Percentiles rank a stretch among this genome's conserved stretches.
Evolutionary conservation across 1,139 yeast species (phyloP).

Genomic region (Diutina mesorugosa): DNA sequence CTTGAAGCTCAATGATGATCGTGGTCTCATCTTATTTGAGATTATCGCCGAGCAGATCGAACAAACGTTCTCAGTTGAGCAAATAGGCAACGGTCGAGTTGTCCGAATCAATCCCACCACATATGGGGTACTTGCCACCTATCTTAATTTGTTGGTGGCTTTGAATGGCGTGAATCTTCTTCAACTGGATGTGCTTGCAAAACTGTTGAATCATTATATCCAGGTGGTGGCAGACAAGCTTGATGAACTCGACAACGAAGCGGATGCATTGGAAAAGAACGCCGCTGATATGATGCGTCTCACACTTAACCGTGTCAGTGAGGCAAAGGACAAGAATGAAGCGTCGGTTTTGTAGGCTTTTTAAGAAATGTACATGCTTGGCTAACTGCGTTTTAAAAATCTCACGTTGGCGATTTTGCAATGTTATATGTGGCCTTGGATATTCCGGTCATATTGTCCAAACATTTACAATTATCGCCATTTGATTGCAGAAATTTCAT

Average conservation of each 20-base stretch:
- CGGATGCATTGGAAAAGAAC: background rate
- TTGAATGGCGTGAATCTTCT: background rate
- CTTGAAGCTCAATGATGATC: slow-evolving; percentile 22
- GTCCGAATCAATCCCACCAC: slow-evolving; percentile 11
- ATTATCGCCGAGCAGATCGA: slow-evolving; percentile 22
- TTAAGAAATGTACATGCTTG: too few relatives aligned
- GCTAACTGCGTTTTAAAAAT: too few relatives aligned
- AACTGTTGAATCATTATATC: background rate
- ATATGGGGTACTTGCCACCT: slow-evolving; percentile 32
- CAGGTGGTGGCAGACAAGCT: background rate
- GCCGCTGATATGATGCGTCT: background rate
- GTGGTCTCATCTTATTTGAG: slow-evolving; percentile 26
- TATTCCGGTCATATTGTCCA: too few relatives aligned
- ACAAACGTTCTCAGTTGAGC: slow-evolving; percentile 14
- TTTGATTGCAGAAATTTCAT: background rate
- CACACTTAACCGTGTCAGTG: background rate
- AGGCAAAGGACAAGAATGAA: background rate
- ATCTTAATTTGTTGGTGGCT: slow-evolving; percentile 36
- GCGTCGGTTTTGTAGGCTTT: too few relatives aligned
- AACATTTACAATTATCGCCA: background rate
- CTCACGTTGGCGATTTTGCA: too few relatives aligned
- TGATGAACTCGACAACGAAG: background rate
- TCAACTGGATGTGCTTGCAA: background rate
- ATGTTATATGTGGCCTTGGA: too few relatives aligned
- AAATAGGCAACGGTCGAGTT: slow-evolving; percentile 3